Percentiles rank a stretch among this genome's conserved stretches.
Evolutionary conservation across 371 early-diverging fungal species (phyloP).

Genomic region (Cokeromyces recurvatus): DNA sequence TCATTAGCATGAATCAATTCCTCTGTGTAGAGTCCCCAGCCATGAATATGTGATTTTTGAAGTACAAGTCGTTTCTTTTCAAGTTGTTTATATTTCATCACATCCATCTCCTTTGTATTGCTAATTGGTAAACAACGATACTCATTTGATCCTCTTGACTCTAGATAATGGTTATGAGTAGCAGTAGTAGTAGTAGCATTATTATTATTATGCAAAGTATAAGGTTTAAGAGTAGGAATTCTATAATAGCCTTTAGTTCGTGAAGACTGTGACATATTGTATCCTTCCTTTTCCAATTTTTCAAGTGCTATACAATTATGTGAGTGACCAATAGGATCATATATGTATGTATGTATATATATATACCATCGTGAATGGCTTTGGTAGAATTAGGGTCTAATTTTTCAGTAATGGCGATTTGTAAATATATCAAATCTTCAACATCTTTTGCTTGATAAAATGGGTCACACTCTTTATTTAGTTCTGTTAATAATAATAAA

Average conservation of each 20-base stretch:
- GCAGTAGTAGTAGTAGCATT: constrained; percentile 16
- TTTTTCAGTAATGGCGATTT: constrained; percentile 23
- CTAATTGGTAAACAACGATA: too few relatives aligned
- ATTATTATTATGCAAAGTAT: constrained; percentile 41
- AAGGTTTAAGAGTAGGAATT: constrained; percentile 54
- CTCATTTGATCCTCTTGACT: too few relatives aligned
- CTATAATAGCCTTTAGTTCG: constrained; percentile 70
- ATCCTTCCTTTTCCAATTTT: not conserved
- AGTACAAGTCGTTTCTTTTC: constrained; percentile 78
- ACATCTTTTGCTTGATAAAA: constrained; percentile 36
- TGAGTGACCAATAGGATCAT: too few relatives aligned
- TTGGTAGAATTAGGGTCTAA: too few relatives aligned
- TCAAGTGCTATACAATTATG: not conserved
- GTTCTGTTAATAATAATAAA: not conserved
- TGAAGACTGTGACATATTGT: constrained; percentile 57
- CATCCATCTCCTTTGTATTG: constrained; percentile 45
- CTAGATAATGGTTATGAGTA: too few relatives aligned
- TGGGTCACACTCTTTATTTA: constrained; percentile 18
- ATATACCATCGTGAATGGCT: too few relatives aligned
- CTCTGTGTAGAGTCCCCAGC: constrained; percentile 90
- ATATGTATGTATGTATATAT: too few relatives aligned
- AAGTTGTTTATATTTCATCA: constrained; percentile 75
- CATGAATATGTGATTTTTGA: constrained; percentile 85
- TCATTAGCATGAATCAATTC: constrained; percentile 82
- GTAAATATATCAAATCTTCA: constrained; percentile 39